phyloP scores from a whole-genome alignment of 176 grass and related monocot genomes.

The Carex littledalei region DNA sequence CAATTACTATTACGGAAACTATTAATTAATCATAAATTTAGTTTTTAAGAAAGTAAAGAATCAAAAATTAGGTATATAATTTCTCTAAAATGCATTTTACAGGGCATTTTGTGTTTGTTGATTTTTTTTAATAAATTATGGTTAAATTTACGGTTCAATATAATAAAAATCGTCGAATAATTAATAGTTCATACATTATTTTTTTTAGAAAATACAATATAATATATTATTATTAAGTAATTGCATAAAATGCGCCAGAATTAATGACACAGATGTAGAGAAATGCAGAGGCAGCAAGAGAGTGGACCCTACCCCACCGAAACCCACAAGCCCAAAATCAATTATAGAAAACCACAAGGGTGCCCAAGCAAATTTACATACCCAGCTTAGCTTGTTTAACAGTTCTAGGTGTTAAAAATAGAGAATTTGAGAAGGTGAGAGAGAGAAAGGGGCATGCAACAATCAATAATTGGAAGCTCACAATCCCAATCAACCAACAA shows the following conservation, averaged over 20 bases:
- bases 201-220: no score
- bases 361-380: background rate
- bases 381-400: background rate
- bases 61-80: no score
- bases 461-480: constrained; percentile 6
- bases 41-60: no score
- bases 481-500: constrained; percentile 14
- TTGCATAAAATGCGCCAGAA: background rate
- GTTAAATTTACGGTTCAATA: no score
- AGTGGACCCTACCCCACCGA: constrained; percentile 15
- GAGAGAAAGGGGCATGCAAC: background rate
- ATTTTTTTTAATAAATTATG: no score
- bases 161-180: no score
- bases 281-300: background rate
- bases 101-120: no score
- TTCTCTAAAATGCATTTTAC: no score
- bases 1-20: no score
- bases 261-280: background rate
- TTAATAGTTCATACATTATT: no score
- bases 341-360: background rate
- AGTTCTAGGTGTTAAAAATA: background rate
- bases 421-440: background rate
- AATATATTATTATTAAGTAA: background rate
- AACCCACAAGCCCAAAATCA: background rate
- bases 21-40: no score